These are phyloP conservation scores for Aspergillus pseudonomiae DNA, from an alignment of 2,329 filamentous ascomycete genomes.

Conservation along the genomic window DNA sequence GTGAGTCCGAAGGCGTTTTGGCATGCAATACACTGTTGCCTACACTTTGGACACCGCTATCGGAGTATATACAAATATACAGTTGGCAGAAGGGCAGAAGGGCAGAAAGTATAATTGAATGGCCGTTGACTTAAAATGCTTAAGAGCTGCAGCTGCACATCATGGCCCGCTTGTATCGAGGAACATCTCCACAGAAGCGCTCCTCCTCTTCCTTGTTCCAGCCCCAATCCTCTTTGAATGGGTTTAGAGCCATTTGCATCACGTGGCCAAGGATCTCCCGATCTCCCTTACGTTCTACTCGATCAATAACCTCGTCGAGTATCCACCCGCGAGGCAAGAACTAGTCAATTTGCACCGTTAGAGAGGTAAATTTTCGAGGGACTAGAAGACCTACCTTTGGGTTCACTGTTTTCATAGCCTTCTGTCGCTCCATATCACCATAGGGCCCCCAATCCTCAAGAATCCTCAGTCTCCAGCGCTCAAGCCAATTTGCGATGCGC, in stretches of 20 bases:
- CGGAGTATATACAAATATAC: neutral
- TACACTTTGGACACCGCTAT: neutral
- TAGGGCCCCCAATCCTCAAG: constrained; percentile 74
- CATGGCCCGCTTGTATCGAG: constrained; percentile 74
- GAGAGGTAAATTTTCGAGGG: neutral
- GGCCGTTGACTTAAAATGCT: neutral
- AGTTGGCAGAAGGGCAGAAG: neutral
- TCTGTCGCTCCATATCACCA: constrained; percentile 65
- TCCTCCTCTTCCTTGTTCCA: constrained; percentile 73
- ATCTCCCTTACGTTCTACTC: constrained; percentile 83
- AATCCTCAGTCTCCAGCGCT: constrained; percentile 72
- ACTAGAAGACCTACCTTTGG: constrained; percentile 62
- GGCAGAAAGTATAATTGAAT: neutral
- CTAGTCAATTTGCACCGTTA: constrained; percentile 30
- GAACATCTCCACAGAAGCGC: constrained; percentile 84
- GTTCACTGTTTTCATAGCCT: constrained; percentile 82
- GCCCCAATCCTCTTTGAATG: constrained; percentile 73
- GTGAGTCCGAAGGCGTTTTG: neutral
- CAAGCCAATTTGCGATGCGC: constrained; percentile 77
- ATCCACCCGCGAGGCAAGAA: constrained; percentile 92
- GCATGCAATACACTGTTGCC: neutral
- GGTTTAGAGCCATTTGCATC: constrained; percentile 81
- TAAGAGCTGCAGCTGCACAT: constrained; percentile 95
- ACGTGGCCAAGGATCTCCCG: constrained; percentile 74
- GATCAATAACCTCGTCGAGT: constrained; percentile 86